phyloP scores from a whole-genome alignment of 331 rosid genomes.

The Quercus phellos region DNA sequence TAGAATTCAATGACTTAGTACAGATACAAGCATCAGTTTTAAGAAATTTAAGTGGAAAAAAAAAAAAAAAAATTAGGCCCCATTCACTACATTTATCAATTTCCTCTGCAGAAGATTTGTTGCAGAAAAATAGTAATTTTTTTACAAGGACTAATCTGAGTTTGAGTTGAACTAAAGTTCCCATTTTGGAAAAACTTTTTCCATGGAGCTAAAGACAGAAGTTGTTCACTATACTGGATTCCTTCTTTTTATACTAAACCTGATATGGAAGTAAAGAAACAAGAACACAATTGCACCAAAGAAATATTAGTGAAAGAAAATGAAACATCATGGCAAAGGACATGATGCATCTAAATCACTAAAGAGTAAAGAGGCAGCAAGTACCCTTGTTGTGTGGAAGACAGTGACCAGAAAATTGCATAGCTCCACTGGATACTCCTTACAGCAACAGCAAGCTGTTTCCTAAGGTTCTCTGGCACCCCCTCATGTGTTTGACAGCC shows the following conservation, averaged over 20 bases:
- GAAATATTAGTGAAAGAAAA: neutral
- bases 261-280: neutral
- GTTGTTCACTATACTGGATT: neutral
- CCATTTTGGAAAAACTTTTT: neutral
- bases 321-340: neutral
- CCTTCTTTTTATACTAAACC: neutral
- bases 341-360: neutral
- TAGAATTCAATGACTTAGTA: neutral
- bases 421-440: conserved; percentile 87
- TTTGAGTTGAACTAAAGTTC: neutral
- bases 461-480: conserved; percentile 42
- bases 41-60: neutral
- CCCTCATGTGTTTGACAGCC: conserved; percentile 39
- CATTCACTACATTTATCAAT: neutral
- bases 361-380: neutral
- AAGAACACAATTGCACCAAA: neutral
- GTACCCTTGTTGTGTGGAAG: conserved; percentile 64
- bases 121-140: neutral
- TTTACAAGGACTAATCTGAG: neutral
- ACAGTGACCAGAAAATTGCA: conserved; percentile 82
- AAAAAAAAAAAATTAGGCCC: neutral
- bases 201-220: neutral
- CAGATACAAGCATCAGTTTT: neutral
- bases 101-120: neutral
- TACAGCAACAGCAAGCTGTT: conserved; percentile 71